A percentile compares a stretch with the other conserved stretches of the same genome.
Evolutionary conservation across 192 early-diverging fungal species (phyloP).

Genomic region (Thoreauomyces humboldtii): DNA sequence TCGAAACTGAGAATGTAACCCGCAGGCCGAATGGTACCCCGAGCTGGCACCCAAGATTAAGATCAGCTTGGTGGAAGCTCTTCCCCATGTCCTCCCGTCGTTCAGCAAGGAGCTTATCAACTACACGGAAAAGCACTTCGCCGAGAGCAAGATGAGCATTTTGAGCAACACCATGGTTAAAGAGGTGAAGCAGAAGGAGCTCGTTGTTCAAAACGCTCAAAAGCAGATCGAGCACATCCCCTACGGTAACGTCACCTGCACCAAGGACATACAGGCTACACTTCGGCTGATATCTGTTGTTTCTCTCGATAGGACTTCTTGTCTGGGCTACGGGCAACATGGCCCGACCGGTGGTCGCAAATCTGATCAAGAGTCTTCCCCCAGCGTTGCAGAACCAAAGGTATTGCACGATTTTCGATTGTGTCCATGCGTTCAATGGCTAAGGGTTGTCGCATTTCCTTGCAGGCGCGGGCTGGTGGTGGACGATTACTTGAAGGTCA

Average conservation of each 20-base stretch:
- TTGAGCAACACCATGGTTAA: constrained; percentile 78
- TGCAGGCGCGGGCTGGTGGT: constrained; percentile 67
- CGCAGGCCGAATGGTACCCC: constrained; percentile 64
- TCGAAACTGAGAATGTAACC: too few relatives aligned
- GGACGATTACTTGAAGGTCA: constrained; percentile 69
- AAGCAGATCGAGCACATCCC: constrained; percentile 63
- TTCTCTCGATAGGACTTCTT: constrained; percentile 43
- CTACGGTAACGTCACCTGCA: constrained; percentile 56
- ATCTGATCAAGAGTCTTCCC: constrained; percentile 62
- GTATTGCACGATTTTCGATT: too few relatives aligned
- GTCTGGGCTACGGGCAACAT: constrained; percentile 90
- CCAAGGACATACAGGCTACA: neutral
- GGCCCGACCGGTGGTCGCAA: constrained; percentile 59
- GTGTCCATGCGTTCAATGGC: too few relatives aligned
- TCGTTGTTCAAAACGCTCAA: constrained; percentile 65
- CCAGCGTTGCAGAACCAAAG: constrained; percentile 58
- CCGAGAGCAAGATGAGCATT: constrained; percentile 70
- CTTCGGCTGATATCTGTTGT: neutral
- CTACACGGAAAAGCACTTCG: constrained; percentile 78
- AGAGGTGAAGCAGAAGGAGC: constrained; percentile 69
- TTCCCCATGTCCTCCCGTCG: constrained; percentile 73
- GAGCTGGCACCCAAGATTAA: constrained; percentile 72
- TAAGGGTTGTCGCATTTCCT: too few relatives aligned
- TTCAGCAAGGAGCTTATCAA: constrained; percentile 76
- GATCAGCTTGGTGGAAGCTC: constrained; percentile 77